Conservation (phyloP, 805 yeast genomes). For the Brettanomyces nanus region DNA sequence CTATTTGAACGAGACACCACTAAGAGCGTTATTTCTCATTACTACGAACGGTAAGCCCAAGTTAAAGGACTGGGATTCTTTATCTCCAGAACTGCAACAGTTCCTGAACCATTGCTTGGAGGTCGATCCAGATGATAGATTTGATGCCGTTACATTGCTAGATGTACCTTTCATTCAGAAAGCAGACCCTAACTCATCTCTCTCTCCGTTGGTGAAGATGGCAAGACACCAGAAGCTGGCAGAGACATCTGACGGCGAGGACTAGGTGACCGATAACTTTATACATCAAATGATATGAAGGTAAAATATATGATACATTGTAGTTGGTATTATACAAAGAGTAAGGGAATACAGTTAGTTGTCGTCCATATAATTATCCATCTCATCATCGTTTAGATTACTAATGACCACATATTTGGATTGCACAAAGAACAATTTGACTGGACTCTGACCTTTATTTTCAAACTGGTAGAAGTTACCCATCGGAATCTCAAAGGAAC, state of each 20-base stretch:
- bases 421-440: constrained; percentile 71
- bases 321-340: constrained; percentile 1
- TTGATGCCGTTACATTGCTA: constrained; percentile 66
- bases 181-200: constrained; percentile 51
- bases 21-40: constrained; percentile 66
- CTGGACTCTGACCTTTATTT: constrained; percentile 51
- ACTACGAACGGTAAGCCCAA: constrained; percentile 80
- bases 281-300: no score
- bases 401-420: constrained; percentile 35
- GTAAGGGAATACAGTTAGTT: not conserved
- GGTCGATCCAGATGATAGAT: constrained; percentile 77
- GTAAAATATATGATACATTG: not conserved
- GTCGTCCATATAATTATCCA: constrained; percentile 8
- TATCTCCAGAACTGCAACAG: constrained; percentile 55
- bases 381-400: constrained; percentile 14
- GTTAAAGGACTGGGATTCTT: constrained; percentile 62
- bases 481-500: constrained; percentile 76
- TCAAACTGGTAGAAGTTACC: constrained; percentile 63
- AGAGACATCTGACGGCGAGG: constrained; percentile 22
- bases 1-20: constrained; percentile 70
- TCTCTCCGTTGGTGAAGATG: constrained; percentile 67
- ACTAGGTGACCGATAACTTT: not conserved
- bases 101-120: constrained; percentile 74
- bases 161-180: constrained; percentile 54
- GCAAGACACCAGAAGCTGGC: constrained; percentile 57